Base-by-base conservation (phyloP, 805 yeast species). In the Teunomyces kruisii region DNA sequence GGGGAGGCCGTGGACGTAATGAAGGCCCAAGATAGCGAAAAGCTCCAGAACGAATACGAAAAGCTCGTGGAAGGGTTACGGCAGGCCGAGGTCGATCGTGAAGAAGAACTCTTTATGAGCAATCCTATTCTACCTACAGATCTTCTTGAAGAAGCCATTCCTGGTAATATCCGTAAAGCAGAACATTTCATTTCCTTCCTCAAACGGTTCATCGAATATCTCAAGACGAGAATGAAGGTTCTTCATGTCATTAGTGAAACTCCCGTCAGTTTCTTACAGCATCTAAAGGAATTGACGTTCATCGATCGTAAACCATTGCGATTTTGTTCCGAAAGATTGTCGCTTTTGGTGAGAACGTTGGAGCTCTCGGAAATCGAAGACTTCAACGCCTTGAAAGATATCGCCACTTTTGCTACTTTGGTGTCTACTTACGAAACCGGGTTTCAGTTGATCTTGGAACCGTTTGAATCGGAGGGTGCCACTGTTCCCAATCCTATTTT, bases 241-340 rank as follows among this genome's bases (percentile, higher is more conserved):
- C 68, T 95, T 40, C 97, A 92, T 69, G 99, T 94, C 30, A 90
- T 94, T 35, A 88, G 97, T n/a, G 99, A 94, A 63, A 94, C 99
- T 0, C 99, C 99, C 0, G 79, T 83, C 3, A 89, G 97, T 28
- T 94, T 94, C 58, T 66, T 94, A 47, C 95, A 88, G 59, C 99
- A 94, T 72, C 69, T 95, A 59, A 91, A 92, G 61, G 97, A 92
- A 47, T 68, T 94, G 40, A 94, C 99, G 1, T 94, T 83, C 58
- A 94, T 94, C 37, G 99, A 94, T 53, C 72, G 84, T 47, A 94
- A 94, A 59, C 99, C 99, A 0, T 70, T 94, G 37, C 64, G 94
- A 44, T 94, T 91, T 62, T 91, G 97, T 58, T 84, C 97, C 0
- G 98, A 94, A 58, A 76, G 99, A 51, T 73, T 94, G 24, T 87